These are phyloP conservation scores for Diaporthe vaccinii DNA, from an alignment of 2,329 filamentous ascomycete species.

Conservation along the genomic window DNA sequence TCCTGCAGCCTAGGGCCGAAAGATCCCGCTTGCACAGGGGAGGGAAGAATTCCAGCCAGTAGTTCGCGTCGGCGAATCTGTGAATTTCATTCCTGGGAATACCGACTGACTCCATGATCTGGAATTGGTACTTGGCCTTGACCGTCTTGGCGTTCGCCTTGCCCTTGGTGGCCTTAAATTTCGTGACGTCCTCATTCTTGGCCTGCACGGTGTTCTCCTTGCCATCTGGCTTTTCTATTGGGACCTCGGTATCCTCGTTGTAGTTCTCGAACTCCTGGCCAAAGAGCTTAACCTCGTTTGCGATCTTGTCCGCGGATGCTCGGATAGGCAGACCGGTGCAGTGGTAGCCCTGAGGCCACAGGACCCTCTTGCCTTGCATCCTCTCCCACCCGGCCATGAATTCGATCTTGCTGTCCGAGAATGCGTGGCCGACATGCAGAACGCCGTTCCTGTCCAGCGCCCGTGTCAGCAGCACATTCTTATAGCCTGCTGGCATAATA, in stretches of 20 bases:
- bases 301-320: conserved; percentile 94
- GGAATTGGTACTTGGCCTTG: conserved; percentile 95
- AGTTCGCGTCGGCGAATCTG: conserved; percentile 88
- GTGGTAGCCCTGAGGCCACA: conserved; percentile 96
- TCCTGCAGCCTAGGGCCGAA: conserved; percentile 84
- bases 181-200: conserved; percentile 80
- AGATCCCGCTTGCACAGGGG: conserved; percentile 84
- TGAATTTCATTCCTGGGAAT: conserved; percentile 91
- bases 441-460: conserved; percentile 81
- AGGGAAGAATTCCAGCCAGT: conserved; percentile 95
- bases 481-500: neutral
- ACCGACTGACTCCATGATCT: conserved; percentile 89
- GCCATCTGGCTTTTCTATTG: conserved; percentile 67
- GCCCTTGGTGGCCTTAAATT: conserved; percentile 93
- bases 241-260: conserved; percentile 68
- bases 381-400: conserved; percentile 88
- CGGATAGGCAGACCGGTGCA: conserved; percentile 99
- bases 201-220: conserved; percentile 75
- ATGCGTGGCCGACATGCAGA: conserved; percentile 91
- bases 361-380: conserved; percentile 88
- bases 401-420: conserved; percentile 93
- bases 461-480: conserved; percentile 20
- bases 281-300: conserved; percentile 89
- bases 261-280: conserved; percentile 88
- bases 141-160: conserved; percentile 92